Base-by-base conservation (phyloP, 352 stramenopile species). In the Globisporangium nodosum region DNA sequence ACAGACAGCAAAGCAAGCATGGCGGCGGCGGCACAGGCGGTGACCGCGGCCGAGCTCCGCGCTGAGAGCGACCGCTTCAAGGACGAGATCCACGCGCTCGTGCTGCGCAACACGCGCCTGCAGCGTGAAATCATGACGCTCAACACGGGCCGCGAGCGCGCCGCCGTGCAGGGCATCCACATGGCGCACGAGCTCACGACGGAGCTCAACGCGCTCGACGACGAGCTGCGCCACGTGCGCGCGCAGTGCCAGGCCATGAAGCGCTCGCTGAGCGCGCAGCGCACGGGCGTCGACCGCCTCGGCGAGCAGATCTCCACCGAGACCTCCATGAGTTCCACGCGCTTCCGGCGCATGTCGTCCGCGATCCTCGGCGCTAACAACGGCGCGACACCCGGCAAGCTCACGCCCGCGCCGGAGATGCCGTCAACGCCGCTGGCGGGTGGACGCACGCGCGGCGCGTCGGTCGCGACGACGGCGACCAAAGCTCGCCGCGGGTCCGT, bases 81-180 rank as follows among this genome's bases (percentile, higher is more conserved):
- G 43, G 65, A 74, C 47, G 70, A 88, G 65, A 86, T 90, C 57
- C 67, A 87, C 50, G 66, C 62, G 54, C 68, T 88, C 58, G 67
- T 84, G 48, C 68, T 70, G 50, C 64, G 70, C 69, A 90, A 90
- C 64, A 84, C 67, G 49, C 74, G 66, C 42, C 78, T 88, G 62
- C 72, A 90, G 68, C 74, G 75, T 73, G 78, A 90, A 56, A 68
- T 85, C 50, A 66, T 75, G 66, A 51, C 65, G 53, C 67, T 88
- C 35, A 71, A 77, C 54, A 70, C 60, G 24, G 68, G 80, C 39
- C 77, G 72, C 55, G 73, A 87, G 47, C 63, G 71, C 43, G 66
- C 84, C 4, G 65, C 77, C 33, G 65, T 59, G 9, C 37, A 66
- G 1, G 72, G 75, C 52, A 69, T 69, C 55, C 59, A 76, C n/a